Conservation (phyloP, 345 rosid genomes). For the Trapa bicornis region DNA sequence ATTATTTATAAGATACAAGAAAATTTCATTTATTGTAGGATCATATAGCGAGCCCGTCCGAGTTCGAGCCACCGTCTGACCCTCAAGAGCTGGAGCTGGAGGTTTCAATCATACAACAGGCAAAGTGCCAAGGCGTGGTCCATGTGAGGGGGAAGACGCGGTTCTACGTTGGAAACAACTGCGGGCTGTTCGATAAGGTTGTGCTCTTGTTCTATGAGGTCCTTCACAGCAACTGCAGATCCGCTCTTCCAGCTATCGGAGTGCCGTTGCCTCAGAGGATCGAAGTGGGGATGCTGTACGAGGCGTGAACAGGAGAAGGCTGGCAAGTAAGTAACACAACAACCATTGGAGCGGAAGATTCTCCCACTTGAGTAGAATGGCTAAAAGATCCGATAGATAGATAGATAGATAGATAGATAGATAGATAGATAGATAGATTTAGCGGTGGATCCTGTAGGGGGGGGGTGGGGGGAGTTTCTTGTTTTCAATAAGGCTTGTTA, state of each 20-base stretch:
- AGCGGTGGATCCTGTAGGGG: no score
- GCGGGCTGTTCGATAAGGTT: constrained; percentile 37
- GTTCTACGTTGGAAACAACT: constrained; percentile 32
- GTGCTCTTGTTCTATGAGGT: constrained; percentile 51
- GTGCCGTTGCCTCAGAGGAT: constrained; percentile 35
- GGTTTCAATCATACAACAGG: constrained; percentile 26
- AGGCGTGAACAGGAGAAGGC: constrained; percentile 22
- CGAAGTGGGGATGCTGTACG: constrained; percentile 59
- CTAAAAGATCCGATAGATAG: no score
- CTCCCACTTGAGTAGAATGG: no score
- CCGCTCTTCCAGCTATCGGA: constrained; percentile 49
- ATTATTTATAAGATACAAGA: no score
- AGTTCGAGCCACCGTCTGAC: constrained; percentile 5
- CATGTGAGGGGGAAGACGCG: constrained; percentile 57
- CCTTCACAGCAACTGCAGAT: constrained; percentile 48
- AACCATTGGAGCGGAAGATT: no score
- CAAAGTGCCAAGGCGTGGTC: constrained; percentile 32
- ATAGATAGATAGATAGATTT: no score
- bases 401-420: no score
- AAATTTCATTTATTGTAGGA: no score
- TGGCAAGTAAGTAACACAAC: no score
- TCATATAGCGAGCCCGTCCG: constrained; percentile 16
- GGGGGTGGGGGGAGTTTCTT: no score
- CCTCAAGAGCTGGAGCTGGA: constrained; percentile 20
- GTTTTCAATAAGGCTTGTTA: no score